Evolutionary conservation across 2,329 filamentous ascomycete genomes (phyloP).

Genomic region (Colletotrichum camelliae): DNA sequence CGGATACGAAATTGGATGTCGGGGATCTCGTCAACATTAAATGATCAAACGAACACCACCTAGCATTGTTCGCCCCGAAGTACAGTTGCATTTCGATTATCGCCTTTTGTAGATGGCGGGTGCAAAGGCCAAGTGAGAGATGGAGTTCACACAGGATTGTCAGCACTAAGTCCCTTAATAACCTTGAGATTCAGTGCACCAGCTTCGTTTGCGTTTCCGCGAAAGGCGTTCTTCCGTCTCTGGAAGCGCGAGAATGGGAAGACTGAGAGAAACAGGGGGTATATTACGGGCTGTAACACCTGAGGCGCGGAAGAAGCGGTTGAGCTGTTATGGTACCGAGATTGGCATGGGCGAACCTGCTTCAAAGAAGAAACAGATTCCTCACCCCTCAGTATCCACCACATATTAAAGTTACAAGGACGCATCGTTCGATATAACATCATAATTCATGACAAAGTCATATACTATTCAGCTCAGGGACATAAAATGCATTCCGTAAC

Average conservation of each 20-base stretch:
- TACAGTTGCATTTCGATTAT: neutral
- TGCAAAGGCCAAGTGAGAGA: neutral
- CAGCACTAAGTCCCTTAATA: neutral
- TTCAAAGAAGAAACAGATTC: too few relatives aligned
- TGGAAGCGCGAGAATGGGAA: neutral
- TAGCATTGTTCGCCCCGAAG: neutral
- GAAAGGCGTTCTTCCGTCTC: neutral
- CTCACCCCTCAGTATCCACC: too few relatives aligned
- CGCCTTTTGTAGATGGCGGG: neutral
- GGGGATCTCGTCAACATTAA: neutral
- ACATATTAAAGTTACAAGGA: too few relatives aligned
- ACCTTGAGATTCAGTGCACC: neutral
- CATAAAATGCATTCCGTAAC: too few relatives aligned
- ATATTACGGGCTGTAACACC: neutral
- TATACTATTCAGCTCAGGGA: too few relatives aligned
- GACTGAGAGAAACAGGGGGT: neutral
- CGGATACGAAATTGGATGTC: neutral
- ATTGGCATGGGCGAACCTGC: too few relatives aligned
- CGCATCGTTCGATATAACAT: too few relatives aligned
- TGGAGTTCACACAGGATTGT: neutral
- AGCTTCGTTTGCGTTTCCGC: neutral
- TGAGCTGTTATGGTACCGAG: too few relatives aligned
- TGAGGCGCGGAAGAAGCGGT: too few relatives aligned
- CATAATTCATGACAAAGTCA: too few relatives aligned
- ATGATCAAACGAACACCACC: neutral